Evolutionary conservation across 257 asterid genomes (phyloP), one percentile per base, ranked within the genome.

Genomic region (Gentiana dahurica): DNA sequence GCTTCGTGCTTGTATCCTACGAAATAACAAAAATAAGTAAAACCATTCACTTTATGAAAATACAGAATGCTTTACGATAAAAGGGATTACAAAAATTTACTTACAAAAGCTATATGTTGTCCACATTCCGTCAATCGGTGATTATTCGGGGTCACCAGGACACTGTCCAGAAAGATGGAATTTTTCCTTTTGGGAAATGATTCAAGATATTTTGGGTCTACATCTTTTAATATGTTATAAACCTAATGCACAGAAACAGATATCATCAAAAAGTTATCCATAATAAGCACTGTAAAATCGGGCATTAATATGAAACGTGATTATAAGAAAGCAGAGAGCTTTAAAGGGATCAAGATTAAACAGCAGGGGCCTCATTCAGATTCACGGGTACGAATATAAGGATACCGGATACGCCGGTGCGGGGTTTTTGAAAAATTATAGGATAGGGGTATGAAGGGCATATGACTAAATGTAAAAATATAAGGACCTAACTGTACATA

Each of bases 111-210:
- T 59, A 92, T 83, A 68, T 75, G 83, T 59, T 65, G 83, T 63
- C 94, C 94, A 51, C 83, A 83, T 73, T 92, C 99, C 59, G 89
- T 81, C 63, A 92, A 84, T 6, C 99, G 95, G 57, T 83, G 86
- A 68, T 84, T 70, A 70, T 92, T 92, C 45, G 99, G 99, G 57
- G 97, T 85, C 71, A 92, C 85, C 33, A 92, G 88, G 70, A 86
- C 56, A 62, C 73, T 66, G 74, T 81, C 80, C 45, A 85, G 81
- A 63, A 92, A 85, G 67, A 88, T 79, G 11, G 75, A 68, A 54
- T 65, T 81, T 62, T 77, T 88, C 72, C 79, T 59, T 69, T 60
- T 80, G 64, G 76, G 66, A 60, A 71, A 57, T 53, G 66, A 63
- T 66, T 78, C 81, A 65, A 85, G 67, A 62, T 65, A 56, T 50